Evolutionary conservation across 1,139 yeast species (phyloP), one percentile per base, ranked within the genome.

Genomic region (Yamadazyma jaroonii): DNA sequence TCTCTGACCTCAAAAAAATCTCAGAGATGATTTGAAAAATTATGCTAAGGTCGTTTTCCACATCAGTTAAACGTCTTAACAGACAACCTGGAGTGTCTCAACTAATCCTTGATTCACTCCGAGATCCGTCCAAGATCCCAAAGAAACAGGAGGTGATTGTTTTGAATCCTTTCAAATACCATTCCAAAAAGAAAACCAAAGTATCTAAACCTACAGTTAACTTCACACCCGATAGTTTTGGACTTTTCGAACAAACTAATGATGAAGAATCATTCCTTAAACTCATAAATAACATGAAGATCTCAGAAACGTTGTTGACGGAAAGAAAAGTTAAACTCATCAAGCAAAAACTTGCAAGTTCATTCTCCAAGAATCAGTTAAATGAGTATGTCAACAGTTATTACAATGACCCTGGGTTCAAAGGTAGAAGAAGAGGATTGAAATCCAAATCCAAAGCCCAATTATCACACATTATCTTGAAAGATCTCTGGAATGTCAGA

Each of bases 401-500:
- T 23, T 46, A 47, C 32, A 33, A 34, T 5, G 34, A 36, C 10
- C 23, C 39, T 11, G 29, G 17, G 2, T 46, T 35, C 23, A 15
- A 9, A 4, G 51, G 51, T 1, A 8, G 25, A 2, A 35, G 28
- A 25, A 23, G n/a, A 13, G 51, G 49, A 8, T 23, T 45, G 6
- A 35, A 45, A 10, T 36, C 41, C 20, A 38, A 29, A 25, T 45
- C 46, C 24, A 56, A 57, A 36, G 31, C 37, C 6, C 37, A 41
- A n/a, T 38, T 57, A 26, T 35, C 51, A 9, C 34, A 52, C 9
- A 42, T 39, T 3, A 68, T 76, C 13, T 43, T 75, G 26, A 42
- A 48, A 8, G 55, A 61, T 10, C 47, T 64, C 8, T 77, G 82
- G 82, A 48, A 55, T 3, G 45, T 73, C 1, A 43, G 41, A n/a